These are phyloP conservation scores for Lepidium aucheri DNA, from an alignment of 345 rosid species.

Conservation along the genomic window DNA sequence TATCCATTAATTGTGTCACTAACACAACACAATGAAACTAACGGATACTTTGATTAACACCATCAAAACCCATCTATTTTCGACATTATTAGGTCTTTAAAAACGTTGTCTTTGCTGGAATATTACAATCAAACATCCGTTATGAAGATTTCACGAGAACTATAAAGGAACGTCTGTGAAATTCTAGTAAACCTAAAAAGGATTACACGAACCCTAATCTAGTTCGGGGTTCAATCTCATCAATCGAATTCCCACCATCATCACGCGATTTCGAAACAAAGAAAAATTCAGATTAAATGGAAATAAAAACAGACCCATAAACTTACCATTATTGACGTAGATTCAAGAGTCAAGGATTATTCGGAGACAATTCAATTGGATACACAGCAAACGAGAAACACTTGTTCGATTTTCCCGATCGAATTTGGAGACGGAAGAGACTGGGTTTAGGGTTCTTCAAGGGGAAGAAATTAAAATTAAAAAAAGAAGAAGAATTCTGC, in stretches of 20 bases:
- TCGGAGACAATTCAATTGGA: neutral
- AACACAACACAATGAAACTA: neutral
- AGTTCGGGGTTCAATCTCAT: neutral
- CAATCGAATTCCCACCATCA: neutral
- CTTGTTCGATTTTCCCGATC: neutral
- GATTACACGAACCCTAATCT: neutral
- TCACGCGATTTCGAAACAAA: neutral
- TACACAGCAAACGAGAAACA: neutral
- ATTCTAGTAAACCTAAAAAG: neutral
- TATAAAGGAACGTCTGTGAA: neutral
- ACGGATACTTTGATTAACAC: neutral
- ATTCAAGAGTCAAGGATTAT: neutral
- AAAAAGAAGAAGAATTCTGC: neutral
- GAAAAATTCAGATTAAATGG: neutral
- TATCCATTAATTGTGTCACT: no score
- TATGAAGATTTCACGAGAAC: neutral
- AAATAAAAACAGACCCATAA: neutral
- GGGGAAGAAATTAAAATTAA: neutral
- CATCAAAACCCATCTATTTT: neutral
- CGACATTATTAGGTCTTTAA: neutral
- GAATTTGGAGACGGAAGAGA: conserved; percentile 7
- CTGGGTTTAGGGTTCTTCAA: conserved; percentile 21
- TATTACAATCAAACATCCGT: neutral
- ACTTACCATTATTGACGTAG: conserved; percentile 20
- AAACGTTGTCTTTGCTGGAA: no score